These are phyloP conservation scores for Russula olivacea DNA, from an alignment of 768 basidiomycete genomes.

Conservation along the genomic window DNA sequence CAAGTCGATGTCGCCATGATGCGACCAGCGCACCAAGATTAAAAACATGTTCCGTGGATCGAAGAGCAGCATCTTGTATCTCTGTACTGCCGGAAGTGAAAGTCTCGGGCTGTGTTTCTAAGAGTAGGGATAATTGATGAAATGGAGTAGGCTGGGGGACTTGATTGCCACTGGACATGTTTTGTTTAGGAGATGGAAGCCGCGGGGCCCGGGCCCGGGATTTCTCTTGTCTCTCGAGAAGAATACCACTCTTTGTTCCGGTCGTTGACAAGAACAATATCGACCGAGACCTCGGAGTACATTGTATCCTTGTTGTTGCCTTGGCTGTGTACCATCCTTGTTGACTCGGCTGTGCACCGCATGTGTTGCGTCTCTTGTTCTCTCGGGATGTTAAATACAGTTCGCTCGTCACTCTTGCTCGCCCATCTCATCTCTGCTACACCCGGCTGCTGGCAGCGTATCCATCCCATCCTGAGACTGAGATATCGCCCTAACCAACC, in stretches of 20 bases:
- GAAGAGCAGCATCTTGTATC: conserved; percentile 52
- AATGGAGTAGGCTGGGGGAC: conserved; percentile 39
- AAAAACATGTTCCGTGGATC: conserved; percentile 69
- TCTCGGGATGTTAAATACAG: conserved; percentile 7
- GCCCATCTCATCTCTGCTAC: background rate
- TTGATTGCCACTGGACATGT: conserved; percentile 13
- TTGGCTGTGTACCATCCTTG: background rate
- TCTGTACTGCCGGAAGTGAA: conserved; percentile 50
- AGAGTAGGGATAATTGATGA: conserved; percentile 44
- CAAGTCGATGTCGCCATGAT: background rate
- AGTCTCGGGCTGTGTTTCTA: conserved; percentile 50
- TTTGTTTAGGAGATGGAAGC: background rate
- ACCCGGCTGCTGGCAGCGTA: conserved; percentile 23
- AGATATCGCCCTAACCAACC: conserved; percentile 23
- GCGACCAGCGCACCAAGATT: conserved; percentile 54
- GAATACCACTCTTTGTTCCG: conserved; percentile 4
- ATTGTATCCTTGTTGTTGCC: conserved; percentile 1
- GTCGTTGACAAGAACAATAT: background rate
- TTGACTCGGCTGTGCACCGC: background rate
- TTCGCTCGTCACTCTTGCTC: background rate
- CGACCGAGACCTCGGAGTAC: background rate
- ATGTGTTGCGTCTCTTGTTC: background rate
- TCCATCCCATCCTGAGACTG: conserved; percentile 17
- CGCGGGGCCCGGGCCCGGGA: too few relatives aligned
- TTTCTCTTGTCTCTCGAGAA: background rate